Evolutionary conservation across 2,329 filamentous ascomycete species (phyloP).

Genomic region (Clarireedia paspali): DNA sequence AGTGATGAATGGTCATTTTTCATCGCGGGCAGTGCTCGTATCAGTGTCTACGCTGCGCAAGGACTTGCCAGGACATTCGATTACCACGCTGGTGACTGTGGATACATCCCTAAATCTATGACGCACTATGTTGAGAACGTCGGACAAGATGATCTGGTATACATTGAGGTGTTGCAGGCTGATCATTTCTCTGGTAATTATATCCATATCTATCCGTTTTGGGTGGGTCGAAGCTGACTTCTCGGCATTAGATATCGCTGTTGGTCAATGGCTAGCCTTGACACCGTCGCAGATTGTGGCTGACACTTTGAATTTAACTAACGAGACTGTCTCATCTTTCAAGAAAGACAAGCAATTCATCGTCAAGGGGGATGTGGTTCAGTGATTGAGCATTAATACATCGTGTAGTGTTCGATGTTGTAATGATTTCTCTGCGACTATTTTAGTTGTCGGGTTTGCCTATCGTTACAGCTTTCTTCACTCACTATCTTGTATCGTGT

Average conservation of each 20-base stretch:
- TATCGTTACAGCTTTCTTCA: too few relatives aligned
- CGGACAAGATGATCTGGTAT: constrained; percentile 66
- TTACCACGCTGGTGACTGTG: constrained; percentile 67
- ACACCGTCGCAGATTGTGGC: constrained; percentile 50
- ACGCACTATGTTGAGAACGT: constrained; percentile 79
- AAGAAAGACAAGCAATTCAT: constrained; percentile 40
- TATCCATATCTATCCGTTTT: background rate
- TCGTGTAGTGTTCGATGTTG: too few relatives aligned
- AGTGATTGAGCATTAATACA: background rate
- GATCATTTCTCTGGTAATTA: constrained; percentile 47
- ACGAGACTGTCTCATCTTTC: constrained; percentile 32
- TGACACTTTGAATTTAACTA: constrained; percentile 43
- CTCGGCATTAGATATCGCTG: constrained; percentile 29
- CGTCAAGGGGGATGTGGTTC: constrained; percentile 27
- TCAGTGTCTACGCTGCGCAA: constrained; percentile 67
- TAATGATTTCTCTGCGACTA: too few relatives aligned
- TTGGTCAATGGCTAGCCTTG: constrained; percentile 40
- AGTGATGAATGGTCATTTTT: constrained; percentile 80
- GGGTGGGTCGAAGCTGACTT: constrained; percentile 14
- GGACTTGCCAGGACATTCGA: constrained; percentile 67
- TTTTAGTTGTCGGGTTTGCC: too few relatives aligned
- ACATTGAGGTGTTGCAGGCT: constrained; percentile 67
- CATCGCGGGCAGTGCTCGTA: constrained; percentile 60
- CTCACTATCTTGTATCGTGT: too few relatives aligned
- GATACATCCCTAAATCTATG: constrained; percentile 69